These are phyloP conservation scores for Pistacia vera DNA, from an alignment of 345 rosid species.

Conservation along the genomic window DNA sequence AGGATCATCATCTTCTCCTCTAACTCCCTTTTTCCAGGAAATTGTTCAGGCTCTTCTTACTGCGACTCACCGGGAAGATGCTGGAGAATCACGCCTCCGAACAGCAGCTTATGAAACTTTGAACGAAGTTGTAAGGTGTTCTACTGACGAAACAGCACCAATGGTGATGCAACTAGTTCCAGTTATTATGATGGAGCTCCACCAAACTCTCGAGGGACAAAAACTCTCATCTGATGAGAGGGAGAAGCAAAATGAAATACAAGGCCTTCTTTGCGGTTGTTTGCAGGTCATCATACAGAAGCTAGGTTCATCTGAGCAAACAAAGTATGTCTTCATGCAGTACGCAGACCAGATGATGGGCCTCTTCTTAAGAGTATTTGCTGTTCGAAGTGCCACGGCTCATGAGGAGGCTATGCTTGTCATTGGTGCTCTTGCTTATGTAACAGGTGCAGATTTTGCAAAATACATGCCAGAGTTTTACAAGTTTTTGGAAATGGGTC, in stretches of 20 bases:
- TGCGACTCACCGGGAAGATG: slow-evolving; percentile 54
- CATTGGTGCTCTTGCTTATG: slow-evolving; percentile 50
- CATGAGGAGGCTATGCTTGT: slow-evolving; percentile 51
- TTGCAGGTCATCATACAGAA: slow-evolving; percentile 48
- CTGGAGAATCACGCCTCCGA: slow-evolving; percentile 70
- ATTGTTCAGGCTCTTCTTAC: slow-evolving; percentile 45
- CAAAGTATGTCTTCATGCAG: slow-evolving; percentile 40
- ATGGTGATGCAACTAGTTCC: slow-evolving; percentile 44
- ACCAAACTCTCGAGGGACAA: slow-evolving; percentile 37
- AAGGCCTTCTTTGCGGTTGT: slow-evolving; percentile 51
- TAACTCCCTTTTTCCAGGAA: slow-evolving; percentile 46
- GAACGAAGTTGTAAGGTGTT: slow-evolving; percentile 76
- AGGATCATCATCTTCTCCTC: slow-evolving; percentile 36
- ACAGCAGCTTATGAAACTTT: slow-evolving; percentile 76
- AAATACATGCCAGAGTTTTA: slow-evolving; percentile 51
- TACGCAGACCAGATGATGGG: slow-evolving; percentile 47
- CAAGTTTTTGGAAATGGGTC: slow-evolving; percentile 46
- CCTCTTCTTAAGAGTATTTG: slow-evolving; percentile 45
- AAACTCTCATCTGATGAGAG: slow-evolving; percentile 35
- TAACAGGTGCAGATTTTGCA: slow-evolving; percentile 42
- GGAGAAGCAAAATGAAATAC: slow-evolving; percentile 43
- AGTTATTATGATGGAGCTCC: slow-evolving; percentile 40
- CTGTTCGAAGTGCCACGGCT: slow-evolving; percentile 42
- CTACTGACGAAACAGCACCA: slow-evolving; percentile 40
- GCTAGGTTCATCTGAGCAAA: slow-evolving; percentile 39